Evolutionary conservation across 1,139 yeast genomes (phyloP).

Genomic region (Candida frijolesensis): DNA sequence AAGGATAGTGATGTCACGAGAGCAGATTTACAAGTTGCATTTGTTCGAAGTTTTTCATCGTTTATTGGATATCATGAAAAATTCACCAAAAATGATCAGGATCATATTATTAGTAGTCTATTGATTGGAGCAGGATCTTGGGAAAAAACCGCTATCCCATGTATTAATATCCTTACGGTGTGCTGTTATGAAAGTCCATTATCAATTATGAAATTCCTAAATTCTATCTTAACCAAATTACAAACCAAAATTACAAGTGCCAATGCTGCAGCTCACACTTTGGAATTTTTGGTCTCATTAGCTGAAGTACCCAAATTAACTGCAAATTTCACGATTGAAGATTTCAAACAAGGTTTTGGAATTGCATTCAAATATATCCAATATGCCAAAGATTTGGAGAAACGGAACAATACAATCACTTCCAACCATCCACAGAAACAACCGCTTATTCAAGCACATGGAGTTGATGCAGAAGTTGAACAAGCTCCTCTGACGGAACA

Average conservation of each 20-base stretch:
- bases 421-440: not conserved
- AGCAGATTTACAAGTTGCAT: slow-evolving; percentile 68
- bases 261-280: slow-evolving; percentile 69
- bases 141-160: slow-evolving; percentile 79
- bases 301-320: slow-evolving; percentile 69
- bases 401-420: slow-evolving; percentile 16
- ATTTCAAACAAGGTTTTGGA: slow-evolving; percentile 78
- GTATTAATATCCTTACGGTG: slow-evolving; percentile 72
- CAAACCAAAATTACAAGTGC: slow-evolving; percentile 76
- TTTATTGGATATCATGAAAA: slow-evolving; percentile 65
- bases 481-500: slow-evolving; percentile 52
- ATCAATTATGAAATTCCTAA: slow-evolving; percentile 68
- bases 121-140: slow-evolving; percentile 69
- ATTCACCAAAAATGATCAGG: slow-evolving; percentile 66
- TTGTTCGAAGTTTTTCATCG: slow-evolving; percentile 66
- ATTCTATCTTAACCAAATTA: slow-evolving; percentile 64
- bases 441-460: slow-evolving; percentile 32
- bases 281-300: slow-evolving; percentile 72
- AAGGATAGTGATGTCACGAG: slow-evolving; percentile 39
- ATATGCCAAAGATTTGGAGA: slow-evolving; percentile 58
- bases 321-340: slow-evolving; percentile 74
- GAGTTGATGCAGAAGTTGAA: slow-evolving; percentile 45
- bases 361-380: slow-evolving; percentile 81
- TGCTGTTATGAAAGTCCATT: slow-evolving; percentile 82
- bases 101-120: slow-evolving; percentile 65